Percentiles rank a stretch among this genome's conserved stretches.
phyloP scores from a whole-genome alignment of 1,284 basidiomycete genomes.

The Heterobasidion occidentale region DNA sequence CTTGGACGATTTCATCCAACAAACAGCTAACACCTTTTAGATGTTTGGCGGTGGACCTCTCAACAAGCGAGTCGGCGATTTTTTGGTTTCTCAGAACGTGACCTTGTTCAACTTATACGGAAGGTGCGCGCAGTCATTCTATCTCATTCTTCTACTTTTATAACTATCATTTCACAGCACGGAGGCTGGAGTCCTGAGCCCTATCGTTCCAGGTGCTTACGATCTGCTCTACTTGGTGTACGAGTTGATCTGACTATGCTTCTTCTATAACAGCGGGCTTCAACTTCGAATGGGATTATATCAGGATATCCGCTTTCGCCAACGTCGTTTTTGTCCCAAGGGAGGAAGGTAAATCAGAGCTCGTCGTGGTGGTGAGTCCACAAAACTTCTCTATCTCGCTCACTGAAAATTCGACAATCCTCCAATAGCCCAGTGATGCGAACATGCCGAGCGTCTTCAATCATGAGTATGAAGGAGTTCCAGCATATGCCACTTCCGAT shows the following conservation, averaged over 20 bases:
- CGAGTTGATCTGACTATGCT: background rate
- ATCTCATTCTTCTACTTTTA: background rate
- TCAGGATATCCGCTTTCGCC: conserved; percentile 4
- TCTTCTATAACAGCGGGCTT: background rate
- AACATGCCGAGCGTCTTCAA: conserved; percentile 13
- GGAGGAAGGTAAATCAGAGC: conserved; percentile 8
- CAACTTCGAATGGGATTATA: conserved; percentile 11
- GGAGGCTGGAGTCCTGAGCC: conserved; percentile 2
- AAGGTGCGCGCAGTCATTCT: conserved; percentile 6
- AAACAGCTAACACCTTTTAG: conserved; percentile 1
- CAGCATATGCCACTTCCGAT: conserved; percentile 26
- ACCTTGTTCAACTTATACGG: conserved; percentile 9
- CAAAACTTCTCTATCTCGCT: too few relatives aligned
- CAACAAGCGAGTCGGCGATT: conserved; percentile 11
- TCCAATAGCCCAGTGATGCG: background rate
- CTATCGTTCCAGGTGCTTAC: background rate
- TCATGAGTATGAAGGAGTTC: conserved; percentile 10
- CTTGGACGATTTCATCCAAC: too few relatives aligned
- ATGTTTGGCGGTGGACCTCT: conserved; percentile 15
- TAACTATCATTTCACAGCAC: conserved; percentile 1
- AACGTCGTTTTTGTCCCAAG: conserved; percentile 6
- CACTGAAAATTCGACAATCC: background rate
- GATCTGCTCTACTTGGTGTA: background rate
- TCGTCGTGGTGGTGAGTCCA: conserved; percentile 10
- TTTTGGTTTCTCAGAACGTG: conserved; percentile 8